phyloP scores from a whole-genome alignment of 805 yeast genomes.

The Nakazawaea wickerhamii region DNA sequence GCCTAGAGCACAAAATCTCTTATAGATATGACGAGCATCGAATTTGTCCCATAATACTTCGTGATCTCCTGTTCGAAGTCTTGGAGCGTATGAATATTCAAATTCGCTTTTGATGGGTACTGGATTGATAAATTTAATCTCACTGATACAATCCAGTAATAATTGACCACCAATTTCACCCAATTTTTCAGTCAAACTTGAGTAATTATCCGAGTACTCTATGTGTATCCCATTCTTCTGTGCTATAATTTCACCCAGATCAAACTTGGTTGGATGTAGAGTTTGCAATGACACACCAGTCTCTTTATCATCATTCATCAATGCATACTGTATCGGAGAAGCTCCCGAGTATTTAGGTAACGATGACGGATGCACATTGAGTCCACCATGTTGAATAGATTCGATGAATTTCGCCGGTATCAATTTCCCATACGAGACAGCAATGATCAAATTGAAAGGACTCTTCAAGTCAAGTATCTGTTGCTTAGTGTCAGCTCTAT shows the following conservation, averaged over 20 bases:
- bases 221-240: conserved; percentile 48
- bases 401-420: conserved; percentile 61
- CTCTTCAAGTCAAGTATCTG: conserved; percentile 31
- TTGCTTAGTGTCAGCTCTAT: conserved; percentile 44
- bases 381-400: conserved; percentile 53
- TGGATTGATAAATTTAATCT: conserved; percentile 24
- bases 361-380: conserved; percentile 90
- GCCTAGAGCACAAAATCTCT: conserved; percentile 50
- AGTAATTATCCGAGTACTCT: conserved; percentile 35
- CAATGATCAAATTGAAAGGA: conserved; percentile 64
- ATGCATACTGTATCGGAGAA: conserved; percentile 79
- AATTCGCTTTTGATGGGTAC: conserved; percentile 20
- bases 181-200: conserved; percentile 42
- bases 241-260: conserved; percentile 62
- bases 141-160: conserved; percentile 38
- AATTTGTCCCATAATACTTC: conserved; percentile 43
- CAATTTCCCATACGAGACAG: conserved; percentile 84
- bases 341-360: conserved; percentile 83
- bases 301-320: conserved; percentile 51
- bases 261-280: conserved; percentile 82
- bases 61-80: conserved; percentile 37
- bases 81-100: conserved; percentile 51
- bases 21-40: conserved; percentile 32
- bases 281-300: conserved; percentile 93
- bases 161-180: conserved; percentile 60